phyloP scores from a whole-genome alignment of 108 stramenopile genomes.

The Fistulifera solaris region DNA sequence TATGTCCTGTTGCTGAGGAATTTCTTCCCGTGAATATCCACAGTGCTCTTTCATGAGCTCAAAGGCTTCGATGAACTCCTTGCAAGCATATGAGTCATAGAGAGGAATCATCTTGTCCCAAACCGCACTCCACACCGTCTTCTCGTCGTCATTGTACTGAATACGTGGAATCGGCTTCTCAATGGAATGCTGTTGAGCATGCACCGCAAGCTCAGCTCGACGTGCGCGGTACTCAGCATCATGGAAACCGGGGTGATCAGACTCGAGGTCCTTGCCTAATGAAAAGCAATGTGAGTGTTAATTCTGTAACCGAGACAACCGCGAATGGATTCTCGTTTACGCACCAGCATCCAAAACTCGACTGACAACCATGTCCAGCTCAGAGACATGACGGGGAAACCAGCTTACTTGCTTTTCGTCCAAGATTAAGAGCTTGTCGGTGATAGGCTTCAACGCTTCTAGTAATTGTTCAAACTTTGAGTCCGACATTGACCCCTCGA shows the following conservation, averaged over 20 bases:
- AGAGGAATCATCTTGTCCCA: conserved; percentile 82
- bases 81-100: conserved; percentile 84
- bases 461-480: conserved; percentile 51
- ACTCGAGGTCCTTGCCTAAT: conserved; percentile 26
- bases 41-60: conserved; percentile 78
- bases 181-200: conserved; percentile 58
- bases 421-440: conserved; percentile 62
- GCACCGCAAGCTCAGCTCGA: conserved; percentile 54
- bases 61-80: conserved; percentile 76
- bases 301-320: too few species aligned
- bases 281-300: too few species aligned
- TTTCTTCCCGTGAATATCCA: conserved; percentile 67
- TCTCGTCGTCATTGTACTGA: conserved; percentile 83
- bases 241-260: conserved; percentile 88
- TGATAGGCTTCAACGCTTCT: conserved; percentile 31
- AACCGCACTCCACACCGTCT: conserved; percentile 85
- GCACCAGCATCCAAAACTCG: conserved; percentile 79
- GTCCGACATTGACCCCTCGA: conserved; percentile 43
- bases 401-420: conserved; percentile 85
- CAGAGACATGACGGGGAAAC: conserved; percentile 89
- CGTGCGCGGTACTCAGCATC: conserved; percentile 79
- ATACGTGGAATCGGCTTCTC: conserved; percentile 72
- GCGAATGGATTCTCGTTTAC: too few species aligned
- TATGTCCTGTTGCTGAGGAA: conserved; percentile 85
- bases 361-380: conserved; percentile 85